Conservation (phyloP, 305 asterid genomes). For the Fraxinus greggii region DNA sequence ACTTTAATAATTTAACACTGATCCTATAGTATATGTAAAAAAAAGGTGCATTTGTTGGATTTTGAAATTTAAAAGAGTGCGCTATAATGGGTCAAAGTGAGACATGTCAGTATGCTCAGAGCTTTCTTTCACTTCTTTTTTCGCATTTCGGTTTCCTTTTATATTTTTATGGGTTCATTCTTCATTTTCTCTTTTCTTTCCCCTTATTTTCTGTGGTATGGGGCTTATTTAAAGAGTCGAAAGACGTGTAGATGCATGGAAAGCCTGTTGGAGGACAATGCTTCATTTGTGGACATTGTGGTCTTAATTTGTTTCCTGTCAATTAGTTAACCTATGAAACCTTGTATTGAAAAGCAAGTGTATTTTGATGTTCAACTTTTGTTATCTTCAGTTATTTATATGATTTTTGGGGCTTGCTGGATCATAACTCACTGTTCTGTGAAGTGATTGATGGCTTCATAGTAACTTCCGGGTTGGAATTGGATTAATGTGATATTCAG, state of each 20-base stretch:
- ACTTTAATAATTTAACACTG: not conserved
- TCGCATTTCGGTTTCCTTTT: not conserved
- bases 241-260: not conserved
- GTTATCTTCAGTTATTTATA: not conserved
- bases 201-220: not conserved
- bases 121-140: not conserved
- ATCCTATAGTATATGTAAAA: not conserved
- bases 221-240: not conserved
- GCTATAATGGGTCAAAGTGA: not conserved
- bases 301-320: not conserved
- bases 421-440: not conserved
- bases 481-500: not conserved
- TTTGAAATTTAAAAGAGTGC: not conserved
- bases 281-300: not conserved
- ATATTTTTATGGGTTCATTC: not conserved
- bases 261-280: slow-evolving; percentile 4
- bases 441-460: not conserved
- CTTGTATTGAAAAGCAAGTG: not conserved
- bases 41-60: not conserved
- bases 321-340: not conserved
- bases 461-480: not conserved
- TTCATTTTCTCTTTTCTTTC: not conserved
- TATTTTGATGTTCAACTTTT: not conserved
- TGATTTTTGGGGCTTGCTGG: not conserved
- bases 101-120: not conserved